Percentiles rank a stretch among this genome's conserved stretches.
These are phyloP conservation scores for Paraphaeosphaeria minitans DNA, from an alignment of 2,329 filamentous ascomycete genomes.

Conservation along the genomic window DNA sequence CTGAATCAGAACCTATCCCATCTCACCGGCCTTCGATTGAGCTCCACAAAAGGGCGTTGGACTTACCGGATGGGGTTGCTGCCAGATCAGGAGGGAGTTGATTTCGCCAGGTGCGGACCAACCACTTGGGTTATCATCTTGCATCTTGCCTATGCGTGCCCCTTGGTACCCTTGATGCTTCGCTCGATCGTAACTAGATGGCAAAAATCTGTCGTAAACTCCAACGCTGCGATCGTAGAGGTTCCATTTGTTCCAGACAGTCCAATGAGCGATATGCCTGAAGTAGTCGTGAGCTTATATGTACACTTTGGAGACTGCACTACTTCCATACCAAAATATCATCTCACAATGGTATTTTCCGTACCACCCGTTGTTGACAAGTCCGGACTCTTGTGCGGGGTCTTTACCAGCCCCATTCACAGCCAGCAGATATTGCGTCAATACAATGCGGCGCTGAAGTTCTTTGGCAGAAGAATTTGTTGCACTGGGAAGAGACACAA, in stretches of 20 bases:
- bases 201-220: slow-evolving; percentile 56
- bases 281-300: not conserved
- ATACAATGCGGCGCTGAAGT: slow-evolving; percentile 58
- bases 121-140: slow-evolving; percentile 55
- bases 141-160: slow-evolving; percentile 62
- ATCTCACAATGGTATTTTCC: slow-evolving; percentile 64
- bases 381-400: slow-evolving; percentile 55
- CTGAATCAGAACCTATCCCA: not conserved
- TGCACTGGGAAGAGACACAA: slow-evolving; percentile 55
- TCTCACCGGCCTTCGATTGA: not conserved
- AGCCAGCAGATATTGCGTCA: slow-evolving; percentile 60
- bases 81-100: slow-evolving; percentile 66
- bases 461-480: slow-evolving; percentile 52
- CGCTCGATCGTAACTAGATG: slow-evolving; percentile 44
- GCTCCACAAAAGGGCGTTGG: not conserved
- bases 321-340: slow-evolving; percentile 50
- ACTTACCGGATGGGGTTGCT: slow-evolving; percentile 60
- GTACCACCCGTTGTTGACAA: slow-evolving; percentile 62
- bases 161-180: slow-evolving; percentile 47
- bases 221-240: slow-evolving; percentile 55
- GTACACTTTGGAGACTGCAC: too few relatives aligned
- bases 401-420: slow-evolving; percentile 58
- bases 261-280: slow-evolving; percentile 57
- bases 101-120: slow-evolving; percentile 64
- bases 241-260: slow-evolving; percentile 56